Conservation (phyloP, 2,329 filamentous ascomycete genomes). For the Juglanconis juglandina region DNA sequence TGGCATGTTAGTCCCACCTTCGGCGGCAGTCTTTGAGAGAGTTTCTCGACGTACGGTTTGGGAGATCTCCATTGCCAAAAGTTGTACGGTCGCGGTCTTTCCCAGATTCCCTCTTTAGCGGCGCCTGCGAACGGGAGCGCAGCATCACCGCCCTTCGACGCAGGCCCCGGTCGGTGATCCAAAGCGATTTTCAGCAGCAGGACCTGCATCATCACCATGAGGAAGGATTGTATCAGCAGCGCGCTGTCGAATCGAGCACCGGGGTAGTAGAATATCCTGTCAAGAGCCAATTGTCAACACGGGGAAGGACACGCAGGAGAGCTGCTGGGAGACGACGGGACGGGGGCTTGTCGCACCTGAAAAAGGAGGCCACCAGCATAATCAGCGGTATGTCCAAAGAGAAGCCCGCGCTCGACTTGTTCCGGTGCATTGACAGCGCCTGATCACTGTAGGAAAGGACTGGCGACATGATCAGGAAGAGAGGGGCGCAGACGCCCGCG, state of each 20-base stretch:
- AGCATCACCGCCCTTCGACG: constrained; percentile 58
- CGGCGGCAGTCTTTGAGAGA: neutral
- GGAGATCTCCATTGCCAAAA: constrained; percentile 81
- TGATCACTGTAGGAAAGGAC: constrained; percentile 65
- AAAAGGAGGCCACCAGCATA: constrained; percentile 66
- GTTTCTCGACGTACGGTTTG: constrained; percentile 51
- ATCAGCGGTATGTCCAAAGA: constrained; percentile 70
- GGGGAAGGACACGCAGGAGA: neutral
- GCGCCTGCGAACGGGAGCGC: constrained; percentile 60
- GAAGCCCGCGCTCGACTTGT: constrained; percentile 64
- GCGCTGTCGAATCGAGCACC: constrained; percentile 63
- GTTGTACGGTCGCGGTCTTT: constrained; percentile 61
- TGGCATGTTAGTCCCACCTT: constrained; percentile 23
- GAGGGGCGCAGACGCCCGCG: constrained; percentile 56
- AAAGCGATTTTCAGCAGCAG: constrained; percentile 65
- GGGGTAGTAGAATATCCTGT: constrained; percentile 67
- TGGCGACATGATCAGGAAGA: constrained; percentile 62
- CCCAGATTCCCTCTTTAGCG: constrained; percentile 35
- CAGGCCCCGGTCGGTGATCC: constrained; percentile 60
- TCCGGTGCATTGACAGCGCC: constrained; percentile 61
- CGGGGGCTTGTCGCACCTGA: constrained; percentile 47
- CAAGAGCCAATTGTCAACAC: constrained; percentile 10
- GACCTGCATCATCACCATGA: constrained; percentile 63
- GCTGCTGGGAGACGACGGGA: neutral
- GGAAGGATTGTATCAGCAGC: constrained; percentile 60